A percentile compares a stretch with the other conserved stretches of the same genome.
phyloP scores from a whole-genome alignment of 306 rosid species.

The Dryas alaskensis region DNA sequence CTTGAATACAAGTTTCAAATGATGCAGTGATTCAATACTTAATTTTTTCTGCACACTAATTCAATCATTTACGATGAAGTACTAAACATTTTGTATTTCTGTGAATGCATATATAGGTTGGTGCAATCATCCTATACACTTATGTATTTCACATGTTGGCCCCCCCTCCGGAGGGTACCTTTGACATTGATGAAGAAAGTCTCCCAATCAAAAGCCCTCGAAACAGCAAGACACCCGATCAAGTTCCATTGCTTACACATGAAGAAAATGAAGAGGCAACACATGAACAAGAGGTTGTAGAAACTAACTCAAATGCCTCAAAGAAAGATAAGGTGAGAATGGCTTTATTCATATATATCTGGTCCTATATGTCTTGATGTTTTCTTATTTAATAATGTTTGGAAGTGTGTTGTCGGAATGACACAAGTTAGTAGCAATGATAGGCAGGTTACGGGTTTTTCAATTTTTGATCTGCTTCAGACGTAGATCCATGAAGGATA shows the following conservation, averaged over 20 bases:
- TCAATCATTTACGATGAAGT: not conserved
- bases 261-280: slow-evolving; percentile 9
- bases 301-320: slow-evolving; percentile 34
- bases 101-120: slow-evolving; percentile 49
- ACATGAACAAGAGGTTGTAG: slow-evolving; percentile 24
- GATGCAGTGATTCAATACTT: not conserved
- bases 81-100: slow-evolving; percentile 1
- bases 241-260: slow-evolving; percentile 62
- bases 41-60: not conserved
- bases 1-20: slow-evolving; percentile 10
- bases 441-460: not conserved
- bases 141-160: slow-evolving; percentile 88
- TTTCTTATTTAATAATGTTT: not conserved
- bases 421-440: not conserved
- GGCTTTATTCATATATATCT: slow-evolving; percentile 2
- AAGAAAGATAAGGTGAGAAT: slow-evolving; percentile 54
- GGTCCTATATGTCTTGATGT: not conserved
- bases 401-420: not conserved
- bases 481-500: not conserved
- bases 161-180: slow-evolving; percentile 93
- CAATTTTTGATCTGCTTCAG: not conserved
- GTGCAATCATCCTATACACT: slow-evolving; percentile 91
- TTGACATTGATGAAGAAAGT: slow-evolving; percentile 53
- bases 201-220: slow-evolving; percentile 50
- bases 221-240: slow-evolving; percentile 36